These are phyloP conservation scores for Zanthoxylum bungeanum DNA, from an alignment of 345 rosid genomes.

Conservation along the genomic window DNA sequence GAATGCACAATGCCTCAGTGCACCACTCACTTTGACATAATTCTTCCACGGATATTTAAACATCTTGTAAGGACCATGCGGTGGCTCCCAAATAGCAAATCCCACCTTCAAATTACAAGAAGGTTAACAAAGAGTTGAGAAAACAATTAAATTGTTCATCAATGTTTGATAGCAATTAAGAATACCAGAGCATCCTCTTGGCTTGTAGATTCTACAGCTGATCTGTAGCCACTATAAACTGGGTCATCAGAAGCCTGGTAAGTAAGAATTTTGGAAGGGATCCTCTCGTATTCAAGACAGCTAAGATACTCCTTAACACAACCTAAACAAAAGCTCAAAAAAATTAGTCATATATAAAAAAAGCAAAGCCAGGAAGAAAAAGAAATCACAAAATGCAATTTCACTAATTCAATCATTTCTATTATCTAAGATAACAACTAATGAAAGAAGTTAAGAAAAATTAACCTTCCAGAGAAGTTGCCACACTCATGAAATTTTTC, in stretches of 20 bases:
- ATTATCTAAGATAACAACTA: background rate
- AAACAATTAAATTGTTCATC: constrained; percentile 6
- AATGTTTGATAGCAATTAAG: constrained; percentile 4
- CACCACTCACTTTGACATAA: constrained; percentile 84
- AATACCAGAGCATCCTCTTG: constrained; percentile 91
- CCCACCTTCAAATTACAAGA: constrained; percentile 51
- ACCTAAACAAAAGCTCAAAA: constrained; percentile 36
- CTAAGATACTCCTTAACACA: constrained; percentile 74
- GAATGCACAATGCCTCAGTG: constrained; percentile 94
- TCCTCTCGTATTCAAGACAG: constrained; percentile 62
- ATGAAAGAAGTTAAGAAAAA: background rate
- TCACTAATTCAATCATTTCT: background rate
- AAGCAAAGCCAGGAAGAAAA: background rate
- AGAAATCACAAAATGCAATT: background rate
- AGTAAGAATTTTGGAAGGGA: constrained; percentile 84
- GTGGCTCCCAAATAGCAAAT: constrained; percentile 98
- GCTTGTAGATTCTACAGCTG: constrained; percentile 86
- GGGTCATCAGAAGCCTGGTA: constrained; percentile 91
- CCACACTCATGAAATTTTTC: constrained; percentile 79
- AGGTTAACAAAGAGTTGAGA: background rate
- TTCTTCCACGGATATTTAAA: constrained; percentile 87
- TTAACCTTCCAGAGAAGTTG: constrained; percentile 83
- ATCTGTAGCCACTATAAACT: constrained; percentile 79
- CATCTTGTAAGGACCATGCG: constrained; percentile 84
- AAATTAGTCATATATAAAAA: constrained; percentile 16